Base-by-base conservation (phyloP, 768 basidiomycete genomes). In the Lactifluus rugatus region DNA sequence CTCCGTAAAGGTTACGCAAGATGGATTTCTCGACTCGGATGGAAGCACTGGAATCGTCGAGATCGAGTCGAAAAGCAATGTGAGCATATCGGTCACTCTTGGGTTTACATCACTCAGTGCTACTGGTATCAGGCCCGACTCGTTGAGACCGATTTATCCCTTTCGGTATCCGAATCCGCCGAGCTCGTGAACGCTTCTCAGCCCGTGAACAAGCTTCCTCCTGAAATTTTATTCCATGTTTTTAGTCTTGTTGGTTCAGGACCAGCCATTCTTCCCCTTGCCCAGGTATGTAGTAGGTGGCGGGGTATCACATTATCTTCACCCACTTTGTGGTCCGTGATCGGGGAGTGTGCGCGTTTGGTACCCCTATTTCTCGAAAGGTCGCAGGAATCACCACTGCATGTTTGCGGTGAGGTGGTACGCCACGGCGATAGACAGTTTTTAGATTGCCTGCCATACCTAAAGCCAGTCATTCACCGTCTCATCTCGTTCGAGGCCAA, bases 61-160 rank as follows among this genome's bases (percentile, higher is more conserved):
- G 39, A 41, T 32, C 10, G 39, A 16, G 32, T 42, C 19, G 37
- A 25, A 17, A 16, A 50, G 34, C 21, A 42, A 34, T 3, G 48
- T 56, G 21, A 49, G 55, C 42, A 45, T 28, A 23, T 14, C 16
- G n/a, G 23, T 28, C 17, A 34, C 14, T 47, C 34, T 42, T 32
- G 11, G 21, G 10, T 47, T 34, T 32, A 25, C 36, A 48, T 53
- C 52, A 48, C 47, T 41, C 50, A 56, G 0, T 11, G 47, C 26
- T 5, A 16, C 17, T 13, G n/a, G n/a, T 25, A 26, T 47, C 21
- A 31, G 45, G 7, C 21, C 11, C 51, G 45, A 17, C 5, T 25
- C 37, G 36, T 42, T 34, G 28, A 39, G 46, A 53, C 57, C 50
- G 46, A 19, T 9, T 34, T 58, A 37, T 52, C 52, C 52, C 51